Conservation (phyloP, 495 filamentous ascomycete species). For the Aspergillus haitiensis region DNA sequence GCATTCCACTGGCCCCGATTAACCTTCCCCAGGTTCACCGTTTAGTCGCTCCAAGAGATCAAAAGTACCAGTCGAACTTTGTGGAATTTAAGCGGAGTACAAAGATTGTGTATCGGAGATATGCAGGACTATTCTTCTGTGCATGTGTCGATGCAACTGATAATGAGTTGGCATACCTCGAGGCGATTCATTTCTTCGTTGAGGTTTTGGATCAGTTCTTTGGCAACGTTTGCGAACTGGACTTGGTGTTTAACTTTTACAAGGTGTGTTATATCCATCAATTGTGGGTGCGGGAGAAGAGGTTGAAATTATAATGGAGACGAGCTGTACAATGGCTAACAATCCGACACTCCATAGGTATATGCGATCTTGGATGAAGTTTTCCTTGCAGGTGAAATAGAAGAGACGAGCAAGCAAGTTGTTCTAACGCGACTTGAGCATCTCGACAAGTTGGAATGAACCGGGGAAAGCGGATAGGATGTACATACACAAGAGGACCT, state of each 20-base stretch:
- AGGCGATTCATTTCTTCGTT: conserved; percentile 99
- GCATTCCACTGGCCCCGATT: conserved; percentile 10
- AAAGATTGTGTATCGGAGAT: conserved; percentile 95
- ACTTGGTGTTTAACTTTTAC: conserved; percentile 98
- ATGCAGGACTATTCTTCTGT: conserved; percentile 97
- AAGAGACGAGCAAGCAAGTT: conserved; percentile 98
- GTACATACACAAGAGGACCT: background rate
- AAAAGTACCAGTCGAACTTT: conserved; percentile 99
- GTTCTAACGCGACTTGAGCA: conserved; percentile 92
- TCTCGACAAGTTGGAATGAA: conserved; percentile 90
- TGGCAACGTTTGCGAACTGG: conserved; percentile 97
- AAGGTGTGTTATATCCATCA: conserved; percentile 55
- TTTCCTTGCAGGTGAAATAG: conserved; percentile 93
- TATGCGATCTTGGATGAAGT: conserved; percentile 99
- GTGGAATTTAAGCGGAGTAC: conserved; percentile 81
- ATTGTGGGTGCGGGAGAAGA: background rate
- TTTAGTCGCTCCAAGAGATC: conserved; percentile 93
- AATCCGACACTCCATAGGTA: conserved; percentile 55
- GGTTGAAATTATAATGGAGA: background rate
- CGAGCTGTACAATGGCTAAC: conserved; percentile 18
- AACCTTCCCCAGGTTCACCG: conserved; percentile 72
- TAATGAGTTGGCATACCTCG: conserved; percentile 95
- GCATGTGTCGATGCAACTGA: conserved; percentile 98
- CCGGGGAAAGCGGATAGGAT: background rate
- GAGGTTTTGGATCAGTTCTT: conserved; percentile 98